Evolutionary conservation across 768 basidiomycete genomes (phyloP).

Genomic region (Lactarius sanguifluus): DNA sequence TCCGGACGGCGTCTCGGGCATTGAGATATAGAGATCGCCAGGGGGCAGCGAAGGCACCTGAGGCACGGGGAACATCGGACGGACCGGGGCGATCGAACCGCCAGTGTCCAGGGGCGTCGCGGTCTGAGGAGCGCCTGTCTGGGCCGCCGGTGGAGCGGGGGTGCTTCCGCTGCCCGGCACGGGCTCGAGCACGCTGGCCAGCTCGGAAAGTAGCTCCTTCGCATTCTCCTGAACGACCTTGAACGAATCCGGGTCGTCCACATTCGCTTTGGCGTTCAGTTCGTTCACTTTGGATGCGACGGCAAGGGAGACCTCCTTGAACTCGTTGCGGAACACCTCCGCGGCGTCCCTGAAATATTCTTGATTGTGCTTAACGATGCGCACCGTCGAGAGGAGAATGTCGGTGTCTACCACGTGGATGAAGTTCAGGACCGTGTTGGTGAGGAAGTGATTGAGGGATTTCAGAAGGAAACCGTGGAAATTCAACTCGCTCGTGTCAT

Average conservation of each 20-base stretch:
- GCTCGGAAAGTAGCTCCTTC: not conserved
- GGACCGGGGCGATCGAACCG: not conserved
- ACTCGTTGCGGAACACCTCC: conserved; percentile 1
- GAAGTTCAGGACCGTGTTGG: not conserved
- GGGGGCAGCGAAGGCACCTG: not conserved
- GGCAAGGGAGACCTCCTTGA: not conserved
- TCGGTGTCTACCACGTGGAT: not conserved
- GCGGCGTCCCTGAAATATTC: not conserved
- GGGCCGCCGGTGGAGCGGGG: not conserved
- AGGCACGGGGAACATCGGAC: not conserved
- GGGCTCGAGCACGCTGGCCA: not conserved
- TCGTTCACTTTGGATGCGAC: too few relatives aligned
- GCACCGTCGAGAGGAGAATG: not conserved
- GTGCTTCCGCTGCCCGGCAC: not conserved
- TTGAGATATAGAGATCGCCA: not conserved
- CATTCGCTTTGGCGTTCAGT: too few relatives aligned
- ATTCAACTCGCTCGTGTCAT: not conserved
- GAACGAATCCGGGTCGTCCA: too few relatives aligned
- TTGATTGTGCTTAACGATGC: not conserved
- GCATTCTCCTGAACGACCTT: not conserved
- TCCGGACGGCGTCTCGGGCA: not conserved
- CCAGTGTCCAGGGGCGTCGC: not conserved
- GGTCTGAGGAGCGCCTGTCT: not conserved
- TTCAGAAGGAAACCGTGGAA: not conserved
- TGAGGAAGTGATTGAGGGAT: conserved; percentile 14